Evolutionary conservation across 2,329 filamentous ascomycete genomes (phyloP), one percentile per base, ranked within the genome.

Genomic region (Xylaria sp.): DNA sequence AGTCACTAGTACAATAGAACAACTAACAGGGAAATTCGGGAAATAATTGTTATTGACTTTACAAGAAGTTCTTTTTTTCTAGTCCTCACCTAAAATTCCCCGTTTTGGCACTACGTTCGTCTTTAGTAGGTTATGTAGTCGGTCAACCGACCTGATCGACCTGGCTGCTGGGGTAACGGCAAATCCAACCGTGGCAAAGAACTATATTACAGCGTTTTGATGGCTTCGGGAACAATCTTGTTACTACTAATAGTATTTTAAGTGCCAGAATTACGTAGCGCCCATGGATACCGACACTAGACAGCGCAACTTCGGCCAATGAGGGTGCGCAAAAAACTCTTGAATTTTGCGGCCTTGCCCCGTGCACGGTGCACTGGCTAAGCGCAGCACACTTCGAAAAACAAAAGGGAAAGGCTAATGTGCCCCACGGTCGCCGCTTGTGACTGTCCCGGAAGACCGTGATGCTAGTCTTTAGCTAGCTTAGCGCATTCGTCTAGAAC

Each of bases 381-480:
- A 20, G 41, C 18, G 18, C 18, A 45, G 43, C 43, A 45, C 43
- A 45, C n/a, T 12, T 45, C 9, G 10, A 45, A 9, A 23, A 25
- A 48, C 25, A 28, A 48, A 48, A 48, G 23, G 25, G 45, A 48
- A 25, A 48, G 39, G 45, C 45, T 48, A 48, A 48, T 25, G 45
- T 48, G 45, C 45, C 45, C 45, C 45, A 48, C 45, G 45, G 23
- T n/a, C 25, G 46, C 46, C 46, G 25, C 46, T 30, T 50, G 15
- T n/a, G 13, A 48, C 45, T 28, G 25, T 48, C 23, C 45, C 45
- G 46, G 46, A 50, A 30, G 25, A 15, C 46, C 25, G 15, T 10
- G 8, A n/a, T 10, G 7, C 15, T 25, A 50, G 13, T 18, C 30
- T 12, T 15, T 23, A 1, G 3, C 2, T 20, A 10, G 50, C 5